These are phyloP conservation scores for Acer negundo DNA, from an alignment of 345 rosid genomes.

Conservation along the genomic window DNA sequence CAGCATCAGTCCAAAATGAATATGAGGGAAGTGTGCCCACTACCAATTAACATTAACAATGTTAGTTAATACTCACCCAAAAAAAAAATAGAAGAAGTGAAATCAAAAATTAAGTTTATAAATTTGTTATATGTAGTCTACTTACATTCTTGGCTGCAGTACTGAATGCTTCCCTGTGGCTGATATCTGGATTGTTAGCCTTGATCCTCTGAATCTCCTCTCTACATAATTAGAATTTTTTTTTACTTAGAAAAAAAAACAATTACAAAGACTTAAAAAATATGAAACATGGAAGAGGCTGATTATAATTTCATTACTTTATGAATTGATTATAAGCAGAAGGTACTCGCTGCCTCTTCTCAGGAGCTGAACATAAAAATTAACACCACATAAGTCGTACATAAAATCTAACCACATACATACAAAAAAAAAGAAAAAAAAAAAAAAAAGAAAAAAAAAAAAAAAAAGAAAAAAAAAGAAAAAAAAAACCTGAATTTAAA, in stretches of 20 bases:
- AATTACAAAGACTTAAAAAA: not conserved
- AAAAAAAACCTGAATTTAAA: not conserved
- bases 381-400: not conserved
- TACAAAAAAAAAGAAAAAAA: not conserved
- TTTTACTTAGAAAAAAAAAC: not conserved
- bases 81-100: too few species aligned
- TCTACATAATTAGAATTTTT: conserved; percentile 32
- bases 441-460: not conserved
- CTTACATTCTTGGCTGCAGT: conserved; percentile 98
- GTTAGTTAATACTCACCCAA: conserved; percentile 2
- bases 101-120: too few species aligned
- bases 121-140: not conserved
- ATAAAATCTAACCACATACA: not conserved
- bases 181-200: conserved; percentile 92
- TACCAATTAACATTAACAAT: conserved; percentile 15
- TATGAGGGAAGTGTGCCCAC: conserved; percentile 99
- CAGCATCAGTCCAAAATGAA: conserved; percentile 83
- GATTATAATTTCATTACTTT: conserved; percentile 48
- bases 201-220: conserved; percentile 99
- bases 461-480: not conserved
- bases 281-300: not conserved
- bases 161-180: conserved; percentile 98
- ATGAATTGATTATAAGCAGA: conserved; percentile 99
- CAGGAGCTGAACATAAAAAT: conserved; percentile 69
- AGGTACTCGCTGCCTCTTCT: conserved; percentile 98